Base-by-base conservation (phyloP, 139 green algal species). In the Penium margaritaceum region DNA sequence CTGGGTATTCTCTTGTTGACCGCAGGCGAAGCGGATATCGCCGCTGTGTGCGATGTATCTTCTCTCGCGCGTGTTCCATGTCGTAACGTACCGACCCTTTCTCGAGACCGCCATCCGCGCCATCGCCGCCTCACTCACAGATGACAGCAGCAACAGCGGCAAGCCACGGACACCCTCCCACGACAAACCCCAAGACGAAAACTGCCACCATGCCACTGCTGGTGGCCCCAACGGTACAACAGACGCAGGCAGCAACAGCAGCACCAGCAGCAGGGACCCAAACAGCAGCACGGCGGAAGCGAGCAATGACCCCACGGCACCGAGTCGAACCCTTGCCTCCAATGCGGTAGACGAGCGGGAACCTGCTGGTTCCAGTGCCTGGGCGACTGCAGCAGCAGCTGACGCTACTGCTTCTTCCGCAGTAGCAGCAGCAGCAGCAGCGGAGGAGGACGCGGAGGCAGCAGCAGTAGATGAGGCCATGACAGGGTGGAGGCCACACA, bases 11-110 rank as follows among this genome's bases (percentile, higher is more conserved):
- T n/a, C n/a, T n/a, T n/a, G n/a, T n/a, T n/a, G n/a, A n/a, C n/a
- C n/a, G n/a, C 64, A 83, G 77, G 47, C 34, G 0, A 34, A 38
- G n/a, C n/a, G 30, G 27, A 32, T 81, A 15, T 79, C 32, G 0
- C 60, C 78, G 4, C 44, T 84, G 27, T 76, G 54, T 30, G 68
- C 78, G 29, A 76, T 85, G 79, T 85, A 81, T 24, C 29, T 85
- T 24, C 68, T 82, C 24, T 78, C 67, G 27, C 47, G 79, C 24
- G 17, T 84, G n/a, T n/a, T 84, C n/a, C 43, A 84, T 33, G 32
- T 81, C 17, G 47, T 85, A 6, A 69, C 33, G 17, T 65, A 74
- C 70, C 54, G 34, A 9, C 77, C 68, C 32, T 30, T 84, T 12
- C 61, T 84, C 5, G 39, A 84, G 15, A 32, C 70, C 54, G 54